A percentile compares a stretch with the other conserved stretches of the same genome.
phyloP scores from a whole-genome alignment of 2,329 filamentous ascomycete genomes.

The Paraconiothyrium sp. region DNA sequence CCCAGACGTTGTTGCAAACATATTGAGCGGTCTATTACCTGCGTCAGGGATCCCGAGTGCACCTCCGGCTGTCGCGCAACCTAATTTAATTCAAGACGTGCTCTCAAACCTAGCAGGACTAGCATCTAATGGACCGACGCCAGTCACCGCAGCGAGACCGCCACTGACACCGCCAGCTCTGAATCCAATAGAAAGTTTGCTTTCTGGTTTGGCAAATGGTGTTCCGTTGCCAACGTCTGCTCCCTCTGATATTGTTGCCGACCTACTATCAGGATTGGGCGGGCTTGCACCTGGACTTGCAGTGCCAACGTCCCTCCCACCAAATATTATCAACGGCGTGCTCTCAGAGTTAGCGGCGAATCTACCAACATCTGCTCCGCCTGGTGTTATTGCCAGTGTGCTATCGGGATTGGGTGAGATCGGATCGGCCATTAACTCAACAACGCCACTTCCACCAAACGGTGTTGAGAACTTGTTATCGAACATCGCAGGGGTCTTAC shows the following conservation, averaged over 20 bases:
- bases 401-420: not conserved
- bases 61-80: not conserved
- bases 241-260: not conserved
- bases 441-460: not conserved
- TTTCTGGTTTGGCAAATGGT: not conserved
- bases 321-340: too few relatives aligned
- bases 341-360: too few relatives aligned
- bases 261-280: not conserved
- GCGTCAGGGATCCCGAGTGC: not conserved
- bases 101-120: not conserved
- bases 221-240: not conserved
- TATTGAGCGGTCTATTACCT: slow-evolving; percentile 1
- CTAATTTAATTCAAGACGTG: not conserved
- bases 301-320: not conserved
- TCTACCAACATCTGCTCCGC: not conserved
- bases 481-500: not conserved
- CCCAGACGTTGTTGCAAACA: not conserved
- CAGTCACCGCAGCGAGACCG: not conserved
- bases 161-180: not conserved
- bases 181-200: not conserved
- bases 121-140: not conserved
- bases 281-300: not conserved
- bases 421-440: not conserved
- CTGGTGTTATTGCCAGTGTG: not conserved
- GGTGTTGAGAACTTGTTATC: not conserved